Base-by-base conservation (phyloP, 2,329 filamentous ascomycete genomes). In the Cryphonectria nitschkei region DNA sequence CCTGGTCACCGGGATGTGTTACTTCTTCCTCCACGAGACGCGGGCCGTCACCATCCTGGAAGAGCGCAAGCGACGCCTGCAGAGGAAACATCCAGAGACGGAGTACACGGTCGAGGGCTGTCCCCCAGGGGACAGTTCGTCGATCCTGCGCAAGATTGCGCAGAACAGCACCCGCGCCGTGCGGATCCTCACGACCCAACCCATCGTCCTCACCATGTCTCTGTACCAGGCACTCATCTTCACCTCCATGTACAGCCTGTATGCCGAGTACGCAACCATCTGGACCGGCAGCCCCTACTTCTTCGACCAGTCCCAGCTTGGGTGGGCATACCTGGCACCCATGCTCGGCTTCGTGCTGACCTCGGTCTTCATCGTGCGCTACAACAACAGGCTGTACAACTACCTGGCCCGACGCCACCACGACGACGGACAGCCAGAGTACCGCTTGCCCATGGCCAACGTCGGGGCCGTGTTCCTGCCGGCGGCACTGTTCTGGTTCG, bases 231-330 rank as follows among this genome's bases (percentile, higher is more conserved):
- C 56, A 9, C 56, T 60, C 29, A 29, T 60, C 14, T 60, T 60
- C 56, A 60, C 26, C 19, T 60, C 56, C 56, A 60, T 60, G 56
- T 60, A 60, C 56, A 60, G 56, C 56, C 26, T 60, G 26, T 60
- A 60, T 19, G 26, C 56, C 13, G 56, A 60, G 6, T 60, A 60
- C 32, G 13, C 56, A 22, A 14, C 29, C 26, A 60, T 60, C 26
- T 60, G 56, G 56, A 22, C 56, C 29, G 56, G 56, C 29, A 34
- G 29, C 16, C 56, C 56, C 0, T 60, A 60, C 56, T 60, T 16
- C 29, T 60, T 60, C 56, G 16, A 60, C 56, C 14, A 26, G 16
- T 6, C 32, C 19, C 26, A 60, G 56, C 26, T 60, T 8, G 56
- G 56, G 8, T 37, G 13, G 29, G 56, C 56, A 11, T 60, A 60